Percentiles rank a stretch among this genome's conserved stretches.
These are phyloP conservation scores for Protomyces lactucae-debilis DNA, from an alignment of 1,139 yeast genomes.

Conservation along the genomic window DNA sequence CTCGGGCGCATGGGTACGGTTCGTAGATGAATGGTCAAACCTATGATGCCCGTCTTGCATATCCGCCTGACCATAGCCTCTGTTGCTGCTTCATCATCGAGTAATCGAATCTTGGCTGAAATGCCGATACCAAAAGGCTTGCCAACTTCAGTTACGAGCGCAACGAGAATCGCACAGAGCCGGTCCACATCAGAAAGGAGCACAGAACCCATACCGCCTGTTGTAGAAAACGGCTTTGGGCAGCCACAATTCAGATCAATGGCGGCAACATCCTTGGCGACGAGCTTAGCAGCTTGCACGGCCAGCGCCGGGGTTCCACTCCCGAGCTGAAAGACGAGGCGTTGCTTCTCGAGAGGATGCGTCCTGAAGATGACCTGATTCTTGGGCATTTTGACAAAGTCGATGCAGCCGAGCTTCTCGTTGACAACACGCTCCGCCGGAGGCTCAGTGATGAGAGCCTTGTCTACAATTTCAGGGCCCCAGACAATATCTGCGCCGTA, in stretches of 20 bases:
- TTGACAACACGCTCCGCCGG: slow-evolving; percentile 61
- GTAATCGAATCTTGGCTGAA: slow-evolving; percentile 78
- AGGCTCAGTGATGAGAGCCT: slow-evolving; percentile 52
- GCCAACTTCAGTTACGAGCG: slow-evolving; percentile 75
- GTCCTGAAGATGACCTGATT: slow-evolving; percentile 63
- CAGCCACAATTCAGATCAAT: slow-evolving; percentile 95
- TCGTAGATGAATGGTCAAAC: slow-evolving; percentile 86
- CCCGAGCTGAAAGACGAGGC: slow-evolving; percentile 81
- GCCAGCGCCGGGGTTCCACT: slow-evolving; percentile 80
- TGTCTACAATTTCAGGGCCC: slow-evolving; percentile 92
- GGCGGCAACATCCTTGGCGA: slow-evolving; percentile 82
- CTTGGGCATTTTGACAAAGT: slow-evolving; percentile 44
- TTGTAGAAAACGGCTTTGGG: slow-evolving; percentile 71
- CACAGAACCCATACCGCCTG: slow-evolving; percentile 97
- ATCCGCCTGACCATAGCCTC: slow-evolving; percentile 56
- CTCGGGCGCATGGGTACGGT: slow-evolving; percentile 86
- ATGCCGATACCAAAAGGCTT: slow-evolving; percentile 70
- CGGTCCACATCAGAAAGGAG: slow-evolving; percentile 73
- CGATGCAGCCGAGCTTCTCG: slow-evolving; percentile 39
- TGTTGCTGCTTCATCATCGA: slow-evolving; percentile 61
- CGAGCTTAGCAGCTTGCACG: slow-evolving; percentile 73
- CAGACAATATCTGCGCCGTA: slow-evolving; percentile 93
- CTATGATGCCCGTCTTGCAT: slow-evolving; percentile 73
- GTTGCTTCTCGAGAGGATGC: slow-evolving; percentile 51
- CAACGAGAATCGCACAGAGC: slow-evolving; percentile 60